These are phyloP conservation scores for Sechiopsis laciniata DNA, from an alignment of 306 rosid species.

Conservation along the genomic window DNA sequence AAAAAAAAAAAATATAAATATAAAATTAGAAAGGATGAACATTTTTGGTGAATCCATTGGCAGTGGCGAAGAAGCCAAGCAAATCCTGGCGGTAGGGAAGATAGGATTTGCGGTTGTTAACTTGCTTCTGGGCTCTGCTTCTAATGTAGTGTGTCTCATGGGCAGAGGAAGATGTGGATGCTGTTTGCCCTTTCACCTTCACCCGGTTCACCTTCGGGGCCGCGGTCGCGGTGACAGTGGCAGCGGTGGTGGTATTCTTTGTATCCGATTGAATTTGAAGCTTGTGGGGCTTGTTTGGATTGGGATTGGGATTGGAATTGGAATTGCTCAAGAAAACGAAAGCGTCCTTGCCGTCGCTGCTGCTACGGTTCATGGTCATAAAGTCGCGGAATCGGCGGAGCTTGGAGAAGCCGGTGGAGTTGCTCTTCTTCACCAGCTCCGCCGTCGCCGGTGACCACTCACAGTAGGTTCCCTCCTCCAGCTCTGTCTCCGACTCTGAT, in stretches of 20 bases:
- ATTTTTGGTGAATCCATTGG: conserved; percentile 55
- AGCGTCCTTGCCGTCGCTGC: conserved; percentile 82
- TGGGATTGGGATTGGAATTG: conserved; percentile 16
- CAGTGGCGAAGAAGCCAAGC: conserved; percentile 74
- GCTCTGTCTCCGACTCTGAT: conserved; percentile 23
- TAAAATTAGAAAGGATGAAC: conserved; percentile 56
- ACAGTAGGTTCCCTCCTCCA: conserved; percentile 50
- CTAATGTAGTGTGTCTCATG: conserved; percentile 70
- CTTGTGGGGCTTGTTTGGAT: neutral
- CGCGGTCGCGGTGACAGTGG: neutral
- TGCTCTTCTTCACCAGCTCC: conserved; percentile 54
- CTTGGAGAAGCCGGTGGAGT: conserved; percentile 76
- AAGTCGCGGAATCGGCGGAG: conserved; percentile 68
- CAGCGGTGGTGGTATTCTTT: neutral
- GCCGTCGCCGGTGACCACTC: conserved; percentile 52
- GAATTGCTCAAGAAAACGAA: conserved; percentile 57
- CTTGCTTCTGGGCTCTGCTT: conserved; percentile 65
- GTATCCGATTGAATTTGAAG: neutral
- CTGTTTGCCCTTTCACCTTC: conserved; percentile 24
- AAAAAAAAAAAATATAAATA: neutral
- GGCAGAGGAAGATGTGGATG: conserved; percentile 35
- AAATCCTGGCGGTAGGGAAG: conserved; percentile 68
- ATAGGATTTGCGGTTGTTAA: conserved; percentile 54
- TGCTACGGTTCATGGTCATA: conserved; percentile 46
- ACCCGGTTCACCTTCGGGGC: neutral